Conservation (phyloP, 176 grass and related monocot species). For the Chloris gayana region DNA sequence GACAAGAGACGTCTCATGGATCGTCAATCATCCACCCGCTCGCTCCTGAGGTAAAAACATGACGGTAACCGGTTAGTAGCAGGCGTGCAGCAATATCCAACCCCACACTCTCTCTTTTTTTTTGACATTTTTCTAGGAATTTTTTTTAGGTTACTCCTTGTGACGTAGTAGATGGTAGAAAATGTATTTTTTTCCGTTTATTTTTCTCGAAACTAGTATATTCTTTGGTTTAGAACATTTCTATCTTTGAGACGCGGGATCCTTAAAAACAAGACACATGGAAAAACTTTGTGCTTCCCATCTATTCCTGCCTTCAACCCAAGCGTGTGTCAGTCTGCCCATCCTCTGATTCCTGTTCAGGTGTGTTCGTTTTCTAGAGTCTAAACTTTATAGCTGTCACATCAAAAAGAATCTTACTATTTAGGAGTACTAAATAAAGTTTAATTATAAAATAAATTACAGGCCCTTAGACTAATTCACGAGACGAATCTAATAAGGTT, state of each 20-base stretch:
- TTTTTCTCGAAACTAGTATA: no score
- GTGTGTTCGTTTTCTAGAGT: no score
- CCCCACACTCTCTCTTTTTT: background rate
- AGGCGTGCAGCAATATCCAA: background rate
- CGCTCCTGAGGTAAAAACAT: background rate
- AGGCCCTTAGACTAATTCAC: no score
- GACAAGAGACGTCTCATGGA: conserved; percentile 11
- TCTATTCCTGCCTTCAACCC: background rate
- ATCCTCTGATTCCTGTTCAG: background rate
- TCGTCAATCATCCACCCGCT: conserved; percentile 2
- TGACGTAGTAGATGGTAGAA: background rate
- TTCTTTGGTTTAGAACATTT: no score
- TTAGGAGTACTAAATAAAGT: no score
- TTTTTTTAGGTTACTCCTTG: no score
- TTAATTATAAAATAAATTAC: no score
- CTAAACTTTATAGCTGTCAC: no score
- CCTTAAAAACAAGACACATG: background rate
- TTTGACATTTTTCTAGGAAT: no score
- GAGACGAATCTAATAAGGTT: no score
- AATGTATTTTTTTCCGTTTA: background rate
- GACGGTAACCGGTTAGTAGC: background rate
- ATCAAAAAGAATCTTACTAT: no score
- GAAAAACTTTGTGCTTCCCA: no score
- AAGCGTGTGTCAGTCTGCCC: background rate
- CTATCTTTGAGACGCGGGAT: background rate